Evolutionary conservation across 2,329 filamentous ascomycete species (phyloP), one percentile per base, ranked within the genome.

Genomic region (Arthroderma sp.): DNA sequence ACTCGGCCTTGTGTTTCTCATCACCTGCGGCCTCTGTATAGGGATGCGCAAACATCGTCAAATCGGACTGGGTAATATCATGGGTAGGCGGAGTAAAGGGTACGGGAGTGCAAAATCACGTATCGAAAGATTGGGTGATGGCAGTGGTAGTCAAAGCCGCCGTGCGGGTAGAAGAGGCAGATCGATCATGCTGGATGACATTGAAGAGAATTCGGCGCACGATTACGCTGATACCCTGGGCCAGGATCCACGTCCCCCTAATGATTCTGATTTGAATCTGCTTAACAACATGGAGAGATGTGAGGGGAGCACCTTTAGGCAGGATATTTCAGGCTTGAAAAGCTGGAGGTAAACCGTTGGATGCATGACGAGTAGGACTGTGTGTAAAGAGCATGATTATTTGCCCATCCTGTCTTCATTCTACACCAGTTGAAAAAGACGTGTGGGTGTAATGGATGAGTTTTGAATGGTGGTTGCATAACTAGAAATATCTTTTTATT

Each of bases 11-110:
- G 51, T 68, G 11, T 41, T 63, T 10, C 31, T 63, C 10, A 58
- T 68, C 31, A 51, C 64, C 9, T 47, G 57, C n/a, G 63, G 60
- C 2, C 48, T 68, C 11, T 66, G 53, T 34, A 60, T 66, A 45
- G 61, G 66, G 8, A 68, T 69, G 64, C 54, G 62, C 8, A 59
- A 64, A 43, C 60, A 61, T 27, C 59, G 66, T 37, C 54, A 48
- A 31, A 62, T 65, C 46, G 61, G 59, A 3, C 40, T 66, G 2
- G 61, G 58, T 5, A 63, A 57, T 38, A 48, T 64, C 46, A 64
- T 61, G 59, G 57, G 58, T 9, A 51, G 59, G 10, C 53, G 58
- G 39, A 50, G 48, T n/a, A 59, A 53, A 42, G 65, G 65, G 3
- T 67, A 68, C 44, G 63, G 58, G 2, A 53, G 54, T 7, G 53